Conservation (phyloP, 2,329 filamentous ascomycete species). For the Aspergillus fumigatiaffinis region DNA sequence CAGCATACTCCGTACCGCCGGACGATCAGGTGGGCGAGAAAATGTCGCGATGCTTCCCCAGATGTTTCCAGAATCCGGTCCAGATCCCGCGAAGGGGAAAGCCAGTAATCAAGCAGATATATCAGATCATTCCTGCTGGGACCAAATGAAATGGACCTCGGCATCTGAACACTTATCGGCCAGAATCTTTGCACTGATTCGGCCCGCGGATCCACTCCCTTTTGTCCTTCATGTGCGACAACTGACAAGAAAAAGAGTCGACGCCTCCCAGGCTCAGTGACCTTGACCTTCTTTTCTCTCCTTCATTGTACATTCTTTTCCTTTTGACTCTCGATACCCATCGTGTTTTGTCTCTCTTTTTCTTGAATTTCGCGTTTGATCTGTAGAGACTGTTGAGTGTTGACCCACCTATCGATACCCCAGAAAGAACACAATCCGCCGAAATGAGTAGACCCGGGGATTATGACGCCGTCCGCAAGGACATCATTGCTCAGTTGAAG, state of each 20-base stretch:
- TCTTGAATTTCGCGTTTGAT: neutral
- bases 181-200: conserved; percentile 18
- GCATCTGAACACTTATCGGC: conserved; percentile 20
- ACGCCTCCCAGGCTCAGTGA: conserved; percentile 3
- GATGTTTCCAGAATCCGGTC: neutral
- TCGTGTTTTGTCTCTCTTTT: neutral
- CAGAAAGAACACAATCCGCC: conserved; percentile 19
- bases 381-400: neutral
- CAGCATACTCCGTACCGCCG: no score
- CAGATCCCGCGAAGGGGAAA: neutral
- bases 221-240: conserved; percentile 28
- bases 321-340: neutral
- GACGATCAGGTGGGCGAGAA: no score
- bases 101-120: neutral
- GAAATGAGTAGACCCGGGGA: conserved; percentile 36
- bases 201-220: conserved; percentile 27
- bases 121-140: neutral
- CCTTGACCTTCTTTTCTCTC: conserved; percentile 6
- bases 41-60: neutral
- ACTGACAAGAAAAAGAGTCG: conserved; percentile 14
- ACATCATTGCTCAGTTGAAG: conserved; percentile 51
- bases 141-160: conserved; percentile 22
- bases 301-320: conserved; percentile 4
- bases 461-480: conserved; percentile 50
- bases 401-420: conserved; percentile 9